Evolutionary conservation across 176 grass and related monocot genomes (phyloP), one percentile per base, ranked within the genome.

Genomic region (Leersia perrieri): DNA sequence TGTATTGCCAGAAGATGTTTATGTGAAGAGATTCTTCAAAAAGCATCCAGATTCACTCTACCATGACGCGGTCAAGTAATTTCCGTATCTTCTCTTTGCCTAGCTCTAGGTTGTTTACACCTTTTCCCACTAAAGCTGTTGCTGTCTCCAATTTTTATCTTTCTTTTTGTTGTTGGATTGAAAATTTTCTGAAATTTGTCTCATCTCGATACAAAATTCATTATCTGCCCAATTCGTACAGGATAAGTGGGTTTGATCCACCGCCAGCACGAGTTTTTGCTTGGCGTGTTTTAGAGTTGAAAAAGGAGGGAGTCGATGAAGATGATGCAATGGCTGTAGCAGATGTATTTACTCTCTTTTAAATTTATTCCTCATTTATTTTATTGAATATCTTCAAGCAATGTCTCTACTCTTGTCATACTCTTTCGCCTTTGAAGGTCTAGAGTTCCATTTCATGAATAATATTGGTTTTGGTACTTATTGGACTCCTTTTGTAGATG

Each of bases 211-310:
- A 34, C 28, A 27, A 27, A 41, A 36, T 34, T 35, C 32, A 32
- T 26, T 32, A 31, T 9, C 20, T 13, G 7, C 9, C 63, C 62
- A 10, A 53, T 66, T 44, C 33, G 84, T 80, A 64, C 78, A 98
- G 95, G 78, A 83, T 98, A 91, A 91, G 86, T 57, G 88, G 80
- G 31, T 91, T 91, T 84, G 92, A 89, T 87, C 88, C 92, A 33
- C 92, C 95, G 63, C 88, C 92, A 65, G 87, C 95, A 33, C 82
- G 92, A 89, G 75, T 95, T 87, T 98, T 98, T 73, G 92, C 92
- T 81, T 98, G 90, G 90, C 84, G 88, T 72, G 79, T 98, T 30
- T 70, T 98, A 73, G 90, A 98, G 53, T 73, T 98, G 79, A 98
- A 86, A 76, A 35, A 80, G 16, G 81, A 93, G 41, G 95, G 92